A percentile compares a stretch with the other conserved stretches of the same genome.
These are phyloP conservation scores for Silene noctiflora DNA, from an alignment of 179 eudicot genomes.

Conservation along the genomic window DNA sequence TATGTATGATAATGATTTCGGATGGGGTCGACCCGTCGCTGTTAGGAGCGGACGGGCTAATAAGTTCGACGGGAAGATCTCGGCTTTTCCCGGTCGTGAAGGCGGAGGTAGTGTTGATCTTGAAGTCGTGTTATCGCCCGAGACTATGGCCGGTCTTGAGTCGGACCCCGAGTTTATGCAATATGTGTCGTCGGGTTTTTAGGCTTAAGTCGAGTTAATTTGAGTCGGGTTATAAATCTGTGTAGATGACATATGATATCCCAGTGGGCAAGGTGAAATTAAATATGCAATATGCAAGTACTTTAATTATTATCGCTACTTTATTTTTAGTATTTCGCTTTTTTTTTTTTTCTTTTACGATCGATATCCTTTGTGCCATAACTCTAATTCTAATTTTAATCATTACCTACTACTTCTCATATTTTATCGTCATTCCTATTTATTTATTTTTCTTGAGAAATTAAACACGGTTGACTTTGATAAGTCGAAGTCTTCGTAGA, in stretches of 20 bases:
- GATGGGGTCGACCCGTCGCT: slow-evolving; percentile 81
- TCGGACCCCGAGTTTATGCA: slow-evolving; percentile 74
- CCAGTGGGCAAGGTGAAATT: not conserved
- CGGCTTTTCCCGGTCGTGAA: slow-evolving; percentile 78
- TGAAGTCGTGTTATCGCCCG: slow-evolving; percentile 66
- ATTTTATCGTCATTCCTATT: not conserved
- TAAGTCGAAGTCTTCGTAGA: no score
- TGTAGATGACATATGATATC: not conserved
- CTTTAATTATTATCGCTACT: not conserved
- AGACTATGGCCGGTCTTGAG: slow-evolving; percentile 64
- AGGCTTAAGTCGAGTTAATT: not conserved
- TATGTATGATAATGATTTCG: slow-evolving; percentile 92
- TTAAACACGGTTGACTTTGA: not conserved
- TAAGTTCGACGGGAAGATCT: slow-evolving; percentile 85
- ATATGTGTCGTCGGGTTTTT: slow-evolving; percentile 28
- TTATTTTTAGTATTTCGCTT: not conserved
- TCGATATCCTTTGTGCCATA: slow-evolving; percentile 16
- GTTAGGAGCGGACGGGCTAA: slow-evolving; percentile 74
- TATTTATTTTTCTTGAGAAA: not conserved
- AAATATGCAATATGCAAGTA: not conserved
- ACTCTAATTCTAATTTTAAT: slow-evolving; percentile 31
- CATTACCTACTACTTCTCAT: not conserved
- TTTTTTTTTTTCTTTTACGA: not conserved
- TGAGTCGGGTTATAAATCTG: slow-evolving; percentile 19
- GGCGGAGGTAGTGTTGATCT: slow-evolving; percentile 75